Conservation (phyloP, 306 rosid species). For the Fagus sylvatica region DNA sequence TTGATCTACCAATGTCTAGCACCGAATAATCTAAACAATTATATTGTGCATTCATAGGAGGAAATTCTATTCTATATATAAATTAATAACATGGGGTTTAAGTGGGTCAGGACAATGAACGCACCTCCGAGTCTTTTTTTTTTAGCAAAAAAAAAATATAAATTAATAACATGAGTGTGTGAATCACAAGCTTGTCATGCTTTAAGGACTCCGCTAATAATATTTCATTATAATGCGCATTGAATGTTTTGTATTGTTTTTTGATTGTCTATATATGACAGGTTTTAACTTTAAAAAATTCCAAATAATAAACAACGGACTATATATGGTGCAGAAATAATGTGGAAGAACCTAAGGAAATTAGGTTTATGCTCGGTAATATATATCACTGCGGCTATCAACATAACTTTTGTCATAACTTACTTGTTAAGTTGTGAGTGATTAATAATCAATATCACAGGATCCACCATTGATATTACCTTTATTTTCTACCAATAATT, state of each 20-base stretch:
- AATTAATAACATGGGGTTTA: constrained; percentile 3
- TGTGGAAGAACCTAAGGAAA: neutral
- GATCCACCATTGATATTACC: too few species aligned
- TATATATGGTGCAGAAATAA: neutral
- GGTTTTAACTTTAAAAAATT: too few species aligned
- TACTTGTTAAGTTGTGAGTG: too few species aligned
- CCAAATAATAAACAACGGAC: neutral
- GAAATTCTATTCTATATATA: neutral
- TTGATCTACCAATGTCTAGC: neutral
- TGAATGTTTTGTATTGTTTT: constrained; percentile 20
- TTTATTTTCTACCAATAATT: too few species aligned
- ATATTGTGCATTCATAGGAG: neutral
- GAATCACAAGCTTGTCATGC: constrained; percentile 25
- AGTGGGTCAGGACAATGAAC: too few species aligned
- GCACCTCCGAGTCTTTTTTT: too few species aligned
- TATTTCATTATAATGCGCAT: constrained; percentile 25
- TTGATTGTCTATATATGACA: constrained; percentile 19
- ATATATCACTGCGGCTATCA: too few species aligned
- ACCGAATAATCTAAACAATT: neutral
- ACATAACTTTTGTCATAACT: too few species aligned
- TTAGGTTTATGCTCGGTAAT: neutral
- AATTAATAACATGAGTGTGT: constrained; percentile 13
- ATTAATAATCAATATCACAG: too few species aligned
- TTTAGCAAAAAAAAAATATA: too few species aligned
- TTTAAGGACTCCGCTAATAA: constrained; percentile 13